A percentile compares a stretch with the other conserved stretches of the same genome.
These are phyloP conservation scores for Solanum peruvianum DNA, from an alignment of 257 asterid genomes.

Conservation along the genomic window DNA sequence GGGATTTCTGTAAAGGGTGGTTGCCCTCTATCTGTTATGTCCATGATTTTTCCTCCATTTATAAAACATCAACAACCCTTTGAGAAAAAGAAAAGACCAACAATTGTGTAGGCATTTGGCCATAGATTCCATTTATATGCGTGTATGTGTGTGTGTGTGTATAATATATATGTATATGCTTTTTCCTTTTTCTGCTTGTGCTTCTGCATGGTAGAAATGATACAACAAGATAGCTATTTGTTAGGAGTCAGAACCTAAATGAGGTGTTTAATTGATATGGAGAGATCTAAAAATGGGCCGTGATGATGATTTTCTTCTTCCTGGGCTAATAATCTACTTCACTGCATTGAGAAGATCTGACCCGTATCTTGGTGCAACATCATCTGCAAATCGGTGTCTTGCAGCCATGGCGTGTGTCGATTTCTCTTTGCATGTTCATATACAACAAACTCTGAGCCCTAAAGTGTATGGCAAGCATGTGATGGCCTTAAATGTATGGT, in stretches of 20 bases:
- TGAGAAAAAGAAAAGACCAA: background rate
- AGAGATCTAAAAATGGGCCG: background rate
- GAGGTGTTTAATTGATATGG: background rate
- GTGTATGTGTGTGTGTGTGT: background rate
- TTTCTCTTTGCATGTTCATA: background rate
- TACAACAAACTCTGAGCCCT: conserved; percentile 4
- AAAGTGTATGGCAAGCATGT: background rate
- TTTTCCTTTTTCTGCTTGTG: background rate
- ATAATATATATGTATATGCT: background rate
- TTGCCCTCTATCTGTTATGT: background rate
- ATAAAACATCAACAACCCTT: background rate
- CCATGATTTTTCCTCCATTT: background rate
- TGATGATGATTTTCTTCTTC: conserved; percentile 6
- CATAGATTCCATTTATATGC: background rate
- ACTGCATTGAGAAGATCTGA: background rate
- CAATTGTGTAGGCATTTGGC: background rate
- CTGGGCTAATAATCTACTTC: background rate
- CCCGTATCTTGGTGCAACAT: conserved; percentile 5
- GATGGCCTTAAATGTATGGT: background rate
- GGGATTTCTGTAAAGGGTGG: background rate
- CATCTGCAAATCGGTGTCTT: background rate
- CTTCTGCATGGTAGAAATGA: background rate
- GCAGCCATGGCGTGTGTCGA: conserved; percentile 14
- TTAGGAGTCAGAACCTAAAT: background rate
- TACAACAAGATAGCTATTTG: background rate